Conservation (phyloP, 495 filamentous ascomycete genomes). For the Aspergillus incahuasiensis region DNA sequence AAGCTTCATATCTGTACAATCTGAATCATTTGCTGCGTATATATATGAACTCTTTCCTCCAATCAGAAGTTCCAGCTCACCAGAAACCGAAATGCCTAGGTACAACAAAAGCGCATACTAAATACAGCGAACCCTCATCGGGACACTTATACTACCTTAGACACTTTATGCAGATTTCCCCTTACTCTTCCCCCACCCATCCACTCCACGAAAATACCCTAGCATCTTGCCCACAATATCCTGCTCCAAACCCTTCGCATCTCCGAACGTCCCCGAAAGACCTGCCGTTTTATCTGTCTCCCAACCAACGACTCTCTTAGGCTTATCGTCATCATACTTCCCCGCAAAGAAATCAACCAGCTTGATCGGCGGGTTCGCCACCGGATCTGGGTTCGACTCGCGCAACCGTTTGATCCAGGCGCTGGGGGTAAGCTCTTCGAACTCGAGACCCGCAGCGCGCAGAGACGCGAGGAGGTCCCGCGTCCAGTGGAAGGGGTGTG, state of each 20-base stretch:
- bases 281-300: slow-evolving; percentile 16
- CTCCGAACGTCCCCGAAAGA: slow-evolving; percentile 13
- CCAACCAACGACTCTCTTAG: slow-evolving; percentile 8
- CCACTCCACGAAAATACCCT: slow-evolving; percentile 18
- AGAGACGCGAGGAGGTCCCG: slow-evolving; percentile 22
- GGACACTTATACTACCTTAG: too few species aligned
- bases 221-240: slow-evolving; percentile 22
- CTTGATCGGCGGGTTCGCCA: slow-evolving; percentile 41
- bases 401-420: slow-evolving; percentile 21
- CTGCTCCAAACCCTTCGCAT: slow-evolving; percentile 8
- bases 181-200: not conserved
- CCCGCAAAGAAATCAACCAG: slow-evolving; percentile 39
- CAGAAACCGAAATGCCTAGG: too few species aligned
- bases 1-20: too few species aligned
- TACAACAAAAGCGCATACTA: too few species aligned
- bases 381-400: slow-evolving; percentile 26
- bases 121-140: too few species aligned
- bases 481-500: slow-evolving; percentile 26
- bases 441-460: slow-evolving; percentile 15
- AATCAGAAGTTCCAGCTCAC: too few species aligned
- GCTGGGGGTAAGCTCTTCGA: slow-evolving; percentile 15
- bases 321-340: slow-evolving; percentile 18
- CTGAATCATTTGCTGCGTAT: too few species aligned
- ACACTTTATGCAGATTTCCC: not conserved
- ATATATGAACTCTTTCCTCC: too few species aligned